phyloP scores from a whole-genome alignment of 805 yeast genomes.

The Saccharomyces jurei region DNA sequence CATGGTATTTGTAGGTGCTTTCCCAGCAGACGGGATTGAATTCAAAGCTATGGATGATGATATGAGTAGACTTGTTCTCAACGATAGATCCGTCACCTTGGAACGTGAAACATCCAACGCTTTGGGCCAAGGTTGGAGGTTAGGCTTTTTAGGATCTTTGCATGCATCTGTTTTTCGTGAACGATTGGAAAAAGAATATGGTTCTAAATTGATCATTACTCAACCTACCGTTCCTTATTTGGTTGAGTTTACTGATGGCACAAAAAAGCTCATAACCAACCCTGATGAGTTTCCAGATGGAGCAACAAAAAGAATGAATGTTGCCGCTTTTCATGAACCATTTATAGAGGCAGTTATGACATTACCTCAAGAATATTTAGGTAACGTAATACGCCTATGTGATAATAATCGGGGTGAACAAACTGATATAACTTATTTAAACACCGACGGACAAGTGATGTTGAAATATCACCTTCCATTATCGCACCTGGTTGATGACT shows the following conservation, averaged over 20 bases:
- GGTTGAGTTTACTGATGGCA: constrained; percentile 58
- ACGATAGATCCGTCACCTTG: constrained; percentile 84
- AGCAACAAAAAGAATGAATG: constrained; percentile 23
- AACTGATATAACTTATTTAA: constrained; percentile 64
- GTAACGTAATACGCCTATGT: constrained; percentile 78
- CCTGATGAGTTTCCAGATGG: constrained; percentile 82
- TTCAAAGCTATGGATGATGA: constrained; percentile 85
- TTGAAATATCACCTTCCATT: constrained; percentile 76
- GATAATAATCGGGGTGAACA: constrained; percentile 80
- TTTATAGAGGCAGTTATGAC: constrained; percentile 86
- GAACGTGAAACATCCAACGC: constrained; percentile 91
- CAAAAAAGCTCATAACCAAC: constrained; percentile 61
- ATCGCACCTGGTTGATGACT: constrained; percentile 87
- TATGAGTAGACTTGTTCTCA: constrained; percentile 77
- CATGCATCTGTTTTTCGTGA: constrained; percentile 95
- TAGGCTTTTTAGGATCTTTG: constrained; percentile 87
- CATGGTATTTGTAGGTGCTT: constrained; percentile 97
- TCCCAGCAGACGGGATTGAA: constrained; percentile 91
- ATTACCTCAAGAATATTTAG: constrained; percentile 82
- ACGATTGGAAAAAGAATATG: constrained; percentile 86
- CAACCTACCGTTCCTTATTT: constrained; percentile 95
- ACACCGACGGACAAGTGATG: constrained; percentile 67
- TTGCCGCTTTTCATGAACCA: constrained; percentile 62
- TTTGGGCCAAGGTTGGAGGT: constrained; percentile 94
- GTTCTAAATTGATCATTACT: constrained; percentile 83